Percentiles rank a stretch among this genome's conserved stretches.
Evolutionary conservation across 2,329 filamentous ascomycete species (phyloP).

Genomic region (Cyclaneusma minus): DNA sequence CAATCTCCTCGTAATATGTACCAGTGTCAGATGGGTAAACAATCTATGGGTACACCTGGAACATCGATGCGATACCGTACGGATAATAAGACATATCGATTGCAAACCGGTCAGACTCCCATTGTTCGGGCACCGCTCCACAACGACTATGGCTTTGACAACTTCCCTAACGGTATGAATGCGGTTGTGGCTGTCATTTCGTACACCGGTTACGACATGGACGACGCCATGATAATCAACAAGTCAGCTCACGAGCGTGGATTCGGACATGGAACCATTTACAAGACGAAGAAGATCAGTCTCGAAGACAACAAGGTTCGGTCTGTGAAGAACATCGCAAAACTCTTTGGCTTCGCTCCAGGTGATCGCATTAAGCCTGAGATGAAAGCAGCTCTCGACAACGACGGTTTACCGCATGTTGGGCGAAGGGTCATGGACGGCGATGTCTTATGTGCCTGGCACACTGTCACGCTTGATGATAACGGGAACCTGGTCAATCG

Average conservation of each 20-base stretch:
- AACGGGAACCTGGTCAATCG: constrained; percentile 68
- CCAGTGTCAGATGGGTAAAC: constrained; percentile 98
- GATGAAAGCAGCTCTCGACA: constrained; percentile 60
- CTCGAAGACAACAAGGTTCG: constrained; percentile 65
- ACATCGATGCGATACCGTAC: constrained; percentile 74
- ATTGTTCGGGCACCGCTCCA: constrained; percentile 84
- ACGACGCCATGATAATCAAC: constrained; percentile 99
- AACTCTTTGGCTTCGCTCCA: constrained; percentile 85
- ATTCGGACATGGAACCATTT: constrained; percentile 90
- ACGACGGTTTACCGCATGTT: constrained; percentile 73
- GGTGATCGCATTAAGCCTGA: constrained; percentile 55
- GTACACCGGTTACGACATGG: constrained; percentile 99
- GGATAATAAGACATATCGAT: constrained; percentile 90
- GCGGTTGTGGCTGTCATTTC: constrained; percentile 95
- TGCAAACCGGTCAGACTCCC: constrained; percentile 93
- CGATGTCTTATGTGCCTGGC: constrained; percentile 76
- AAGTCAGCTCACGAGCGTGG: constrained; percentile 93
- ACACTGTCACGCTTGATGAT: constrained; percentile 72
- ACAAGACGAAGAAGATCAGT: constrained; percentile 89
- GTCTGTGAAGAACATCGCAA: constrained; percentile 53
- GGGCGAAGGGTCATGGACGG: constrained; percentile 67
- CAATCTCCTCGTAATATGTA: constrained; percentile 99
- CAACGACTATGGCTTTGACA: constrained; percentile 92
- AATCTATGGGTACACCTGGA: constrained; percentile 94
- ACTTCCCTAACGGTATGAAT: constrained; percentile 94